A percentile compares a stretch with the other conserved stretches of the same genome.
These are phyloP conservation scores for Malus hybrid DNA, from an alignment of 331 rosid species.

Conservation along the genomic window DNA sequence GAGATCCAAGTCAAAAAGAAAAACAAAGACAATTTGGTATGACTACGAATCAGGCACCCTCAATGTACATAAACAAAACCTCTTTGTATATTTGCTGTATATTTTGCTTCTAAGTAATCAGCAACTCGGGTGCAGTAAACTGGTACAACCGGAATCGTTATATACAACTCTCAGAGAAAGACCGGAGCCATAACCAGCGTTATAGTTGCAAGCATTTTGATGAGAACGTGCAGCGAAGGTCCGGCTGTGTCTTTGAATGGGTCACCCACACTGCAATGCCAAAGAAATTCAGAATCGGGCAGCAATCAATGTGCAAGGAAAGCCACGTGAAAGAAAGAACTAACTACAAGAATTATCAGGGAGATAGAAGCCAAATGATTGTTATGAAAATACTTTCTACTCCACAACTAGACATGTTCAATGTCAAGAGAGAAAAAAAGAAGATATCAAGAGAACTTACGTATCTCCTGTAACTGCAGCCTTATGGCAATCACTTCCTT, in stretches of 20 bases:
- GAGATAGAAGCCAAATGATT: no score
- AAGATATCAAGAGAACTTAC: conserved; percentile 37
- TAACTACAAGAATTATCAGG: no score
- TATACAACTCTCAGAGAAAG: conserved; percentile 69
- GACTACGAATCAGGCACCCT: conserved; percentile 35
- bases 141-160: conserved; percentile 22
- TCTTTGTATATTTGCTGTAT: conserved; percentile 20
- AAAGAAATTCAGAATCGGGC: background rate
- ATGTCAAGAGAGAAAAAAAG: background rate
- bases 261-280: conserved; percentile 78
- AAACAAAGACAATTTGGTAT: conserved; percentile 11
- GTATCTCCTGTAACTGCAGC: conserved; percentile 97
- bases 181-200: conserved; percentile 97
- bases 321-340: no score
- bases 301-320: no score
- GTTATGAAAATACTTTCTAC: no score
- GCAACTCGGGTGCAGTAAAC: conserved; percentile 30
- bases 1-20: conserved; percentile 9
- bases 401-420: no score
- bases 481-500: conserved; percentile 94
- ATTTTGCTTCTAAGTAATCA: conserved; percentile 23
- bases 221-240: conserved; percentile 93
- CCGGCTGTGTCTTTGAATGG: conserved; percentile 99
- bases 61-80: conserved; percentile 43
- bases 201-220: conserved; percentile 94